Evolutionary conservation across 805 yeast species (phyloP), one percentile per base, ranked within the genome.

Genomic region (Monosporozyma yasuniensis): DNA sequence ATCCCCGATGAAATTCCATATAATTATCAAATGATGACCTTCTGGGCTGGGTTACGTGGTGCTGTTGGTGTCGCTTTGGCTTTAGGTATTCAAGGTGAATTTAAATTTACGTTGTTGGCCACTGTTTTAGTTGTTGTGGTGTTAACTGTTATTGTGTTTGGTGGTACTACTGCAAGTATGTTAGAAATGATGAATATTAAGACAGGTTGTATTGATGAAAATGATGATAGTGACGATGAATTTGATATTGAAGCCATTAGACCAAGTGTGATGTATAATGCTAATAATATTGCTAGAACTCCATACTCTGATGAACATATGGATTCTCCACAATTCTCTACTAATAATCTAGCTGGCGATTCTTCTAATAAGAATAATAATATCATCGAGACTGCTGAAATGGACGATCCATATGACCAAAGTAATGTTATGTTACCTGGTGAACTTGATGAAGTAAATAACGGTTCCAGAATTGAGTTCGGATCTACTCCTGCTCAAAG

Each of bases 51-150:
- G 3, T 73, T 93, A 50, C 77, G 99, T 63, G 99, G 99, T 52
- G 99, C 99, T 0, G 99, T 93, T 34, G 99, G 99, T 56, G 99
- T 93, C 4, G 99, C 99, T 0, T 76, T 93, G 61, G 99, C 99
- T 0, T 88, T 95, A 81, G 99, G 99, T 12, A 72, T 93, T 39
- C 96, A 87, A 68, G 99, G 98, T 53, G 96, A 91, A 61, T 82
- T 87, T 50, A 91, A 90, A 55, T 82, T 83, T 63, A 82, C 96
- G 0, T 72, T 93, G 48, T 70, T 91, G 48, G 99, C 99, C 2
- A 95, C 99, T 0, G 96, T 95, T 0, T 72, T 95, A 42, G 98
- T 95, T 12, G 98, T 91, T 22, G 99, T 93, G 10, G 99, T 93
- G 28, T 72, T 93, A 44, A 93, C 99, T 0, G 99, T 93, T 27